A percentile compares a stretch with the other conserved stretches of the same genome.
Evolutionary conservation across 176 grass and related monocot species (phyloP).

Genomic region (Paspalum vaginatum): DNA sequence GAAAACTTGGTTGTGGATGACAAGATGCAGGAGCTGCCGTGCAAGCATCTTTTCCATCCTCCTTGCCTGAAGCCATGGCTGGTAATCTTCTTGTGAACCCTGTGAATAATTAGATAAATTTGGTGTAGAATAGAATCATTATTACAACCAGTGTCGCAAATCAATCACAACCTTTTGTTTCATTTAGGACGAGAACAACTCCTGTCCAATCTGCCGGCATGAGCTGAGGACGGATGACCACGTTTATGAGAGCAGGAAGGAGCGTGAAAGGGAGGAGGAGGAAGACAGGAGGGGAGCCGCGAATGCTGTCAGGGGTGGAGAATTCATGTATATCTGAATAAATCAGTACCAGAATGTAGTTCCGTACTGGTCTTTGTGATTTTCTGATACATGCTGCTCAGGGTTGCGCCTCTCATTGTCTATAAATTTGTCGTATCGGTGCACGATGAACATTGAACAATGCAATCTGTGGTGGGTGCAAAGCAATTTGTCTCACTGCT

Average conservation of each 20-base stretch:
- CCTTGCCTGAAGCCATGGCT: slow-evolving; percentile 94
- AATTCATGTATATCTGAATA: slow-evolving; percentile 91
- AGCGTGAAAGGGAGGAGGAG: slow-evolving; percentile 79
- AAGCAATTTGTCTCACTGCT: background rate
- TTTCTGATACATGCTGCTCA: too few species aligned
- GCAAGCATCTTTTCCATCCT: slow-evolving; percentile 99
- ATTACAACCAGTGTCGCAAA: background rate
- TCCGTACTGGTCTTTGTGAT: background rate
- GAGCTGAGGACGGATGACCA: slow-evolving; percentile 91
- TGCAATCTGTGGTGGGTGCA: background rate
- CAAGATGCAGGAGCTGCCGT: slow-evolving; percentile 98
- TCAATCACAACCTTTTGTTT: slow-evolving; percentile 1
- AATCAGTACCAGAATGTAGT: background rate
- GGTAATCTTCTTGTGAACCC: slow-evolving; percentile 40
- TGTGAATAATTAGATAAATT: background rate
- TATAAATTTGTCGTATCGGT: background rate
- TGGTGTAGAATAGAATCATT: background rate
- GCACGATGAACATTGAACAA: background rate
- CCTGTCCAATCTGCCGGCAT: slow-evolving; percentile 74
- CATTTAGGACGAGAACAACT: slow-evolving; percentile 86
- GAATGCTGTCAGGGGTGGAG: slow-evolving; percentile 83
- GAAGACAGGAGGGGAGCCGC: slow-evolving; percentile 92
- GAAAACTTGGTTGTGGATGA: slow-evolving; percentile 80
- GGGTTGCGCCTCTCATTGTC: background rate
- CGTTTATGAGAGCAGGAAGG: slow-evolving; percentile 90